Conservation (phyloP, 176 grass and related monocot species). For the Paspalum notatum region DNA sequence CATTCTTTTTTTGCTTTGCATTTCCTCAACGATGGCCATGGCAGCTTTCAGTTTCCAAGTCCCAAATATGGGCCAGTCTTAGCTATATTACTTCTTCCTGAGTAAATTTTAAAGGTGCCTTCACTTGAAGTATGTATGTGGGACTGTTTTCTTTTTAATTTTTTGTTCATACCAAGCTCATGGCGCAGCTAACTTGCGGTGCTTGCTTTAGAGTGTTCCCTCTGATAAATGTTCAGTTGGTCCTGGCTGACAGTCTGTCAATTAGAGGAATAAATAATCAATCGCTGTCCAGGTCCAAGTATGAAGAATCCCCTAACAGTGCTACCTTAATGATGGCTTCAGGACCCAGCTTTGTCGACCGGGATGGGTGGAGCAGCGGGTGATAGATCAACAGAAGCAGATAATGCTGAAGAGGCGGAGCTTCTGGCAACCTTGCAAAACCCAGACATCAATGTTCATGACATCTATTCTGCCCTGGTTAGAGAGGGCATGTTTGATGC, state of each 20-base stretch:
- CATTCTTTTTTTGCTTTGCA: background rate
- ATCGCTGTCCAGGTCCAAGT: background rate
- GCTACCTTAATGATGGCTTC: conserved; percentile 19
- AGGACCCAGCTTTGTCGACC: conserved; percentile 36
- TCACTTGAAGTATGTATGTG: background rate
- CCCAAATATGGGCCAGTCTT: background rate
- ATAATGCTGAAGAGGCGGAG: conserved; percentile 37
- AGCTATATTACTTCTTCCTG: background rate
- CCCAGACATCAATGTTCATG: conserved; percentile 21
- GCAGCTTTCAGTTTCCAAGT: background rate
- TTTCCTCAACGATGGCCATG: conserved; percentile 5
- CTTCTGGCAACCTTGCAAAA: conserved; percentile 39
- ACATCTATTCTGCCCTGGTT: conserved; percentile 63
- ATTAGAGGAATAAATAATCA: background rate
- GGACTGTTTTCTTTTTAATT: background rate
- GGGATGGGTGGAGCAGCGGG: conserved; percentile 22
- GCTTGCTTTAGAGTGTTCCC: background rate
- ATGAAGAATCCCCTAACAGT: background rate
- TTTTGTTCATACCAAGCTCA: background rate
- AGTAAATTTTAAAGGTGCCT: background rate
- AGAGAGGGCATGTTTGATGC: conserved; percentile 61
- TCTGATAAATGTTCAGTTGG: background rate
- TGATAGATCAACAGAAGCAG: conserved; percentile 32
- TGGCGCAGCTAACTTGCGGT: background rate
- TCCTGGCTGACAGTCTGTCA: background rate